These are phyloP conservation scores for Candida parachauliodes DNA, from an alignment of 805 yeast species.

Conservation along the genomic window DNA sequence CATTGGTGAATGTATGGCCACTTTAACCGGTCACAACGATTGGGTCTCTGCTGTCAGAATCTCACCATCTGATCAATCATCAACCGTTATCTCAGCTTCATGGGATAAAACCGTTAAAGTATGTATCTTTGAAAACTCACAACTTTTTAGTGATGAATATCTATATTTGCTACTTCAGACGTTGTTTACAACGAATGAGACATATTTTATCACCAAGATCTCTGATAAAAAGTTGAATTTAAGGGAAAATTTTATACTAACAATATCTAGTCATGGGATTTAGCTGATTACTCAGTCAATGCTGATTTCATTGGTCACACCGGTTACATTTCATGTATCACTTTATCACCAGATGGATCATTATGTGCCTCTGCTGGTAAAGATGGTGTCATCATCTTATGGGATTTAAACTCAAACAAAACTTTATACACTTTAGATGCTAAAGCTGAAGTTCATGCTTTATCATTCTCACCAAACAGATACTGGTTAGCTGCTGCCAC, in stretches of 20 bases:
- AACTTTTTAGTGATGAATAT: slow-evolving; percentile 7
- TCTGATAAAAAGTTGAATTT: slow-evolving; percentile 55
- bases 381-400: slow-evolving; percentile 97
- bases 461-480: slow-evolving; percentile 99
- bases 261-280: slow-evolving; percentile 82
- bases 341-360: slow-evolving; percentile 99
- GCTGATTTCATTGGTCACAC: slow-evolving; percentile 99
- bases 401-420: slow-evolving; percentile 88
- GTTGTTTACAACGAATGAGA: slow-evolving; percentile 83
- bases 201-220: slow-evolving; percentile 97
- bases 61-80: slow-evolving; percentile 75
- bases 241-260: slow-evolving; percentile 5
- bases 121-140: slow-evolving; percentile 44
- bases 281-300: slow-evolving; percentile 74
- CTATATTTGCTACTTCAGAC: slow-evolving; percentile 99
- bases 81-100: slow-evolving; percentile 93
- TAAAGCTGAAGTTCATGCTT: slow-evolving; percentile 95
- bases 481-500: slow-evolving; percentile 99
- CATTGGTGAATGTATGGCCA: slow-evolving; percentile 93
- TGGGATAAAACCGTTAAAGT: slow-evolving; percentile 99
- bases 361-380: slow-evolving; percentile 99
- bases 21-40: slow-evolving; percentile 94
- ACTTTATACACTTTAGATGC: slow-evolving; percentile 91
- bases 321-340: slow-evolving; percentile 95
- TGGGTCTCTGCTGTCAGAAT: slow-evolving; percentile 99